Base-by-base conservation (phyloP, 805 yeast genomes). In the Candida jianshihensis region DNA sequence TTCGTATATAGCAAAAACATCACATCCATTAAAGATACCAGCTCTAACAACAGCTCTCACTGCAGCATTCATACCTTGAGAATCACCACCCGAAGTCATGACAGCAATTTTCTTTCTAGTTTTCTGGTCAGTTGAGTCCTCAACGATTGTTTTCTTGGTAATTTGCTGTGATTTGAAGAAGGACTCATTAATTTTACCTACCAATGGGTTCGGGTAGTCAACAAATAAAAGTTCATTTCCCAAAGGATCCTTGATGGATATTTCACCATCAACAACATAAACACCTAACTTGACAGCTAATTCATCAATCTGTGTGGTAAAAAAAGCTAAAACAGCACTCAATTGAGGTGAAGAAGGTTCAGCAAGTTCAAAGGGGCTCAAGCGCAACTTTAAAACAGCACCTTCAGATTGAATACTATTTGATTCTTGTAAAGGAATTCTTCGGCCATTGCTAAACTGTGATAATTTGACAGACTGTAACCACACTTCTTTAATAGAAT, bases 51-150 rank as follows among this genome's bases (percentile, higher is more conserved):
- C 81, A 4, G 87, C 85, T 42, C 88, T 62, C 18, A 81, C 88
- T 25, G 76, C 78, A 4, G 87, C 79, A 53, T 79, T 78, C 89
- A 81, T 81, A 45, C 89, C 89, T 8, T 83, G 89, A 20, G 87
- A 80, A 53, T 81, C 89, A 48, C 89, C 89, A 40, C 89, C 89
- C 1, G 86, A 78, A 1, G 88, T 81, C 86, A 81, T 80, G 13
- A 81, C 83, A 2, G 80, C 89, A 40, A 81, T 77, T 19, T 29
- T 29, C 22, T 29, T 29, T 18, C n/a, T 19, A 19, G n/a, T n/a
- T n/a, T 29, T 11, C n/a, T n/a, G n/a, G 22, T 9, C n/a, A 10
- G 28, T 25, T 10, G n/a, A 11, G 10, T 19, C 22, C 19, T 8
- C 26, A 25, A 6, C 19, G 12, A 19, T 19, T 12, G 19, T 17